Evolutionary conservation across 2,329 filamentous ascomycete species (phyloP).

Genomic region (Sporothrix curviconia): DNA sequence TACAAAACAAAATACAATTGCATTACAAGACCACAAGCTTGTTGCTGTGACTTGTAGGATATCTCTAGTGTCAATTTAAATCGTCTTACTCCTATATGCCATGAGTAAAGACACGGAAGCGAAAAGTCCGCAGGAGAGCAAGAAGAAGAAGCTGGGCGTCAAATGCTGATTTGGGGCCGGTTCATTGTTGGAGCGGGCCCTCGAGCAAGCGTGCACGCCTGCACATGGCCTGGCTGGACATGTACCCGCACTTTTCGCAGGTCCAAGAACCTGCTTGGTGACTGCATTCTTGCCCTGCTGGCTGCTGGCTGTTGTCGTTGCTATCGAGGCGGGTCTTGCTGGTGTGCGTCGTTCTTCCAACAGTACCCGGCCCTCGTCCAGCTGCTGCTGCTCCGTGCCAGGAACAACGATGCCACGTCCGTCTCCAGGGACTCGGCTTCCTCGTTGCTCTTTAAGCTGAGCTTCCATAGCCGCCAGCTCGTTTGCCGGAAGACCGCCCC

Average conservation of each 20-base stretch:
- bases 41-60: background rate
- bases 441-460: conserved; percentile 59
- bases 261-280: conserved; percentile 71
- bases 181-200: conserved; percentile 84
- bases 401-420: conserved; percentile 51
- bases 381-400: conserved; percentile 27
- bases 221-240: conserved; percentile 93
- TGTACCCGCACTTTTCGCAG: conserved; percentile 85
- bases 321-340: conserved; percentile 21
- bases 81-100: conserved; percentile 3
- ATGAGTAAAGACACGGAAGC: background rate
- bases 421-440: conserved; percentile 54
- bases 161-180: conserved; percentile 51
- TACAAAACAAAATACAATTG: background rate
- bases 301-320: background rate
- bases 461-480: conserved; percentile 82
- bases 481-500: conserved; percentile 58
- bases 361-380: conserved; percentile 16
- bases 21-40: background rate
- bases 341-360: conserved; percentile 25
- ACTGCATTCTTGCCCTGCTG: conserved; percentile 23
- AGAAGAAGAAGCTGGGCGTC: conserved; percentile 19
- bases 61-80: conserved; percentile 9
- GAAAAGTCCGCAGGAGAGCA: background rate
- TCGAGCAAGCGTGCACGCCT: conserved; percentile 88